These are phyloP conservation scores for Tephrocybe sp. DNA, from an alignment of 768 basidiomycete species.

Conservation along the genomic window DNA sequence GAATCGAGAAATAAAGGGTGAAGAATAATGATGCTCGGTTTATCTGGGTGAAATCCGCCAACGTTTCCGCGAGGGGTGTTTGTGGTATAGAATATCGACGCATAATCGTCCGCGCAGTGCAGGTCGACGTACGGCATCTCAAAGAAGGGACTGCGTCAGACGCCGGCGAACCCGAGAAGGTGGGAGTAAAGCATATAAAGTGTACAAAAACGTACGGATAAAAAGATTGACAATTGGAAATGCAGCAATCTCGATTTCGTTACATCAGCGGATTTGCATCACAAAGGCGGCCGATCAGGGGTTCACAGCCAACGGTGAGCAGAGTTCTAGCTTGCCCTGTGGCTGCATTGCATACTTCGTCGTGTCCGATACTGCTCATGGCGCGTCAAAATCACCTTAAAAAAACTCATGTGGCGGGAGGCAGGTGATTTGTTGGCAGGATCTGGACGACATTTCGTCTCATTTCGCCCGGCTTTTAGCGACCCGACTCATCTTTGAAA, in stretches of 20 bases:
- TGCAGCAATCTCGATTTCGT: constrained; percentile 16
- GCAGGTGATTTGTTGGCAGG: too few relatives aligned
- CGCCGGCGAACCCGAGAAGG: neutral
- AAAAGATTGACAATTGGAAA: constrained; percentile 3
- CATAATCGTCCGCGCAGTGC: constrained; percentile 61
- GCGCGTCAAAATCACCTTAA: too few relatives aligned
- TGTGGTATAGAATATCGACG: constrained; percentile 71
- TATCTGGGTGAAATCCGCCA: constrained; percentile 62
- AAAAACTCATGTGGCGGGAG: too few relatives aligned
- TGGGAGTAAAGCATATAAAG: constrained; percentile 9
- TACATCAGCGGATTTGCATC: constrained; percentile 6
- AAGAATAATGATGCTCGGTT: constrained; percentile 66
- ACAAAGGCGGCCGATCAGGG: neutral
- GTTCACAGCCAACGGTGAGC: neutral
- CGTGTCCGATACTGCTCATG: too few relatives aligned
- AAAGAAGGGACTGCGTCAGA: neutral
- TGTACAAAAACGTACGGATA: neutral
- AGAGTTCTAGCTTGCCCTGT: too few relatives aligned
- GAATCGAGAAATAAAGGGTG: constrained; percentile 71
- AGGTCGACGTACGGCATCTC: constrained; percentile 72
- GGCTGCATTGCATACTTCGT: too few relatives aligned
- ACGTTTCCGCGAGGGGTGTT: constrained; percentile 61
- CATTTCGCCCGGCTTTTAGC: too few relatives aligned
- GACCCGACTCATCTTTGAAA: too few relatives aligned
- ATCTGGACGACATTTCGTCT: too few relatives aligned